Base-by-base conservation (phyloP, 2,329 filamentous ascomycete species). In the Malbranchea zuffiana region DNA sequence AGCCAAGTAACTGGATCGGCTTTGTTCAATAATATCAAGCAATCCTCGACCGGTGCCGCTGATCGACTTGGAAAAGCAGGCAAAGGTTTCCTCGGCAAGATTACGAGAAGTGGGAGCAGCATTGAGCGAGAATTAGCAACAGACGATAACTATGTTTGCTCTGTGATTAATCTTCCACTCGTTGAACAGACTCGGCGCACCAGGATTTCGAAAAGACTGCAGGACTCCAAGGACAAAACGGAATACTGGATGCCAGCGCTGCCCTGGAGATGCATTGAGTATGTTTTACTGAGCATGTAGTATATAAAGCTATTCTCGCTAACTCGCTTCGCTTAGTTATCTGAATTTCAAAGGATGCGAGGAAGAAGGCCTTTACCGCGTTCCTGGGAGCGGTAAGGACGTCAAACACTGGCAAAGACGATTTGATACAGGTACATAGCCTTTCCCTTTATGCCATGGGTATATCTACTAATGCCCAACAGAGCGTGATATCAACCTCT, bases 181-280 rank as follows among this genome's bases (percentile, higher is more conserved):
- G 71, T 93, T 17, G 81, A 94, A 56, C 88, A 96, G 61, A 87
- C 87, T 5, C 77, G 88, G n/a, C 68, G 78, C 45, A 95, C 88
- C 0, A 75, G 88, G 45, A 95, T 96, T 54, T 92, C 86, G 5
- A 92, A 88, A 60, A 76, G 81, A 19, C 66, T 96, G 28, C 84
- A 92, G 53, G 76, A 82, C 43, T 94, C 87, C 6, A 75, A 80
- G 44, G 88, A 96, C 54, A 95, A 95, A 68, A 96, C 88, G 0
- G 88, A 95, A 54, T 96, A 92, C 54, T 96, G 88, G 88, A 94
- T 96, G 87, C 88, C 88, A 8, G 83, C 86, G 5, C 79, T 96
- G 41, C 87, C 88, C 0, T 95, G 88, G 82, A 74, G 88, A 45
- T 92, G 86, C 41, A 95, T 96, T 47, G 88, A 96, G 69, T 77